These are phyloP conservation scores for Sporothrix mexicana DNA, from an alignment of 2,329 filamentous ascomycete species.

Conservation along the genomic window DNA sequence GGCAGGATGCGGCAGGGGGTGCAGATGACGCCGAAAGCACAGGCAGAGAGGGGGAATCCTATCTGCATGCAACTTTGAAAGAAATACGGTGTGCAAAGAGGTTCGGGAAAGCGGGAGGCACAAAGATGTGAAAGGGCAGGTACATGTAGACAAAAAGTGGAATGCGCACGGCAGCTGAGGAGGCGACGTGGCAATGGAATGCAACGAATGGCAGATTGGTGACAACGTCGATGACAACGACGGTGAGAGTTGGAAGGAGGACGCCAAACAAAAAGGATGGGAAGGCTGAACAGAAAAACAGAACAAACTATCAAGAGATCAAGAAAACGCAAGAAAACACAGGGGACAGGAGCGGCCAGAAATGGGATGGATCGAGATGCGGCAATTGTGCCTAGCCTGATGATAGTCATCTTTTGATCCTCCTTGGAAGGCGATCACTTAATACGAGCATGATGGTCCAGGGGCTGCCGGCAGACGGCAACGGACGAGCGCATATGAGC, in stretches of 20 bases:
- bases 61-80: background rate
- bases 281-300: background rate
- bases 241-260: background rate
- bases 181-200: constrained; percentile 3
- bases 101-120: background rate
- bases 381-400: background rate
- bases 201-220: background rate
- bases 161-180: constrained; percentile 12
- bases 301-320: background rate
- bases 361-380: background rate
- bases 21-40: background rate
- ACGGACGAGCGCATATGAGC: background rate
- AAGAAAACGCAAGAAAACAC: constrained; percentile 1
- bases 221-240: background rate
- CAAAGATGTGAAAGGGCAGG: background rate
- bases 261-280: background rate
- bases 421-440: background rate
- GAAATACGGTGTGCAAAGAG: background rate
- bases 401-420: background rate
- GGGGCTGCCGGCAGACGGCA: background rate
- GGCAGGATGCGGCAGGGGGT: background rate
- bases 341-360: background rate
- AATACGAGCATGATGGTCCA: background rate
- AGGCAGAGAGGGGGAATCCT: constrained; percentile 1
- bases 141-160: background rate